These are phyloP conservation scores for Pichia deserticola DNA, from an alignment of 805 yeast genomes.

Conservation along the genomic window DNA sequence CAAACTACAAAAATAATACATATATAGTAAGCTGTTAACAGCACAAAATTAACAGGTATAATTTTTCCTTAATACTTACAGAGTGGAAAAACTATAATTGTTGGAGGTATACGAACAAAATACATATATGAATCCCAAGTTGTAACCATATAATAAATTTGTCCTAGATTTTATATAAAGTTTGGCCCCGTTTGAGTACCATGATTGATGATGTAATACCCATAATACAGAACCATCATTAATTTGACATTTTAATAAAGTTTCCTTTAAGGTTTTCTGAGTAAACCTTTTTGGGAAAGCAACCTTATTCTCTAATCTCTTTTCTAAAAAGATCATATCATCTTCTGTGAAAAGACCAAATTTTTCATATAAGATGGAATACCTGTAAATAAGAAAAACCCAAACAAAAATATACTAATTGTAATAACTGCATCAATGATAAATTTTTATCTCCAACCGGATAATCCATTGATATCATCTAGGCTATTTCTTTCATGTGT, in stretches of 20 bases:
- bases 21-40: conserved; percentile 8
- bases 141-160: conserved; percentile 10
- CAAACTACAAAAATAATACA: conserved; percentile 12
- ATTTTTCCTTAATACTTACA: conserved; percentile 32
- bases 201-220: conserved; percentile 28
- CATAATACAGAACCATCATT: conserved; percentile 17
- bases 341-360: conserved; percentile 32
- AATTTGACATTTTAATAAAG: conserved; percentile 38
- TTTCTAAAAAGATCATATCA: conserved; percentile 40
- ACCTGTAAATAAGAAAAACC: conserved; percentile 55
- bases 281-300: conserved; percentile 36
- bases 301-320: conserved; percentile 31
- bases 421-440: conserved; percentile 58
- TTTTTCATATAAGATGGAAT: conserved; percentile 26
- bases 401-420: conserved; percentile 50
- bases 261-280: conserved; percentile 33
- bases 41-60: conserved; percentile 4
- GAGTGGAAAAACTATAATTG: conserved; percentile 28
- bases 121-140: conserved; percentile 14
- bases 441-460: conserved; percentile 71
- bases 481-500: conserved; percentile 43
- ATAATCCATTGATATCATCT: conserved; percentile 44
- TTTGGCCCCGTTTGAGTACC: conserved; percentile 23
- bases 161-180: conserved; percentile 21
- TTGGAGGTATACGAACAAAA: conserved; percentile 13